Conservation (phyloP, 768 basidiomycete genomes). For the Sarcodon sp. region DNA sequence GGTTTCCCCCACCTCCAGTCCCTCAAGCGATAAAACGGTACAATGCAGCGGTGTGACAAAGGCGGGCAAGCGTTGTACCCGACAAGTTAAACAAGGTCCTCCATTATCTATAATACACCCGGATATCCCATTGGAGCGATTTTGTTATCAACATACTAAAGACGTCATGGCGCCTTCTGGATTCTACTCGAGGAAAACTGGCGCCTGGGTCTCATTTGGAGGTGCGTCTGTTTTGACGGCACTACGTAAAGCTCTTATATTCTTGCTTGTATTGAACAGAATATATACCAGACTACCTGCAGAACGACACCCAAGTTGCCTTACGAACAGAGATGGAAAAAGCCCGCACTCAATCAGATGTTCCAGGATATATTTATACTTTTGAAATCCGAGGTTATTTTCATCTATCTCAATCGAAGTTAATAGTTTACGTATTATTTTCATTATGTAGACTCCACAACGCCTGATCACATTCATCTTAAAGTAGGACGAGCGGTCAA, state of each 20-base stretch:
- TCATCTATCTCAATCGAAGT: not conserved
- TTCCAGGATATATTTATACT: slow-evolving; percentile 68
- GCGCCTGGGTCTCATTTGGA: slow-evolving; percentile 42
- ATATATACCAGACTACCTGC: slow-evolving; percentile 60
- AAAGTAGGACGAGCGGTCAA: slow-evolving; percentile 76
- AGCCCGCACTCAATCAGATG: slow-evolving; percentile 39
- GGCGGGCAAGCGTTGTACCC: slow-evolving; percentile 46
- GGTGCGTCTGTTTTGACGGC: slow-evolving; percentile 23
- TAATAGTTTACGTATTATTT: not conserved
- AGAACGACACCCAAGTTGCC: slow-evolving; percentile 43
- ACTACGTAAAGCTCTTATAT: not conserved
- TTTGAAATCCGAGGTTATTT: slow-evolving; percentile 63
- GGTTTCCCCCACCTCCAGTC: slow-evolving; percentile 6
- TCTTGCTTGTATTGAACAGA: slow-evolving; percentile 21
- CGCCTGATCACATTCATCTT: slow-evolving; percentile 36
- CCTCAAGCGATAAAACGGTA: slow-evolving; percentile 6
- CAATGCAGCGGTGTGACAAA: slow-evolving; percentile 62
- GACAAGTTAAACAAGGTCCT: slow-evolving; percentile 34
- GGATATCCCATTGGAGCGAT: slow-evolving; percentile 21
- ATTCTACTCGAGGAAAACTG: slow-evolving; percentile 39
- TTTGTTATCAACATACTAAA: slow-evolving; percentile 55
- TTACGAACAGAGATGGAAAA: slow-evolving; percentile 43
- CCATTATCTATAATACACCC: slow-evolving; percentile 16
- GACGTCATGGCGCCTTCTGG: slow-evolving; percentile 39
- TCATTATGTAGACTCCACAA: not conserved